A percentile compares a stretch with the other conserved stretches of the same genome.
These are phyloP conservation scores for Chondrus crispus DNA, from an alignment of 23 red algal species.

Conservation along the genomic window DNA sequence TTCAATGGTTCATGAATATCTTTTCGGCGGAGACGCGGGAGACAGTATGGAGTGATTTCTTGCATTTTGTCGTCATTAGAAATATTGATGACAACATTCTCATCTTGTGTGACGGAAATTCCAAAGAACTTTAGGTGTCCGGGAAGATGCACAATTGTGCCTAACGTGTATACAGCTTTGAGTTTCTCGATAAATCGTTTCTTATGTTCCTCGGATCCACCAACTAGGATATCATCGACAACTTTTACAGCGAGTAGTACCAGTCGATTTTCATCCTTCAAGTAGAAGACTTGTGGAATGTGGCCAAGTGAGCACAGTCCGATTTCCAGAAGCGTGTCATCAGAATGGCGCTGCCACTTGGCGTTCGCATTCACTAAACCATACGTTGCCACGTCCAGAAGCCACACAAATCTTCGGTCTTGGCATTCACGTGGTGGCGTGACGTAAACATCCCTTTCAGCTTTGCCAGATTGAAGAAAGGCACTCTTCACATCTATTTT, in stretches of 20 bases:
- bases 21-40: not conserved
- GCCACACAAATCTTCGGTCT: not conserved
- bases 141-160: not conserved
- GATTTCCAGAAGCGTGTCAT: not conserved
- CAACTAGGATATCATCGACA: not conserved
- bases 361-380: not conserved
- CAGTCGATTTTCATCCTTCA: not conserved
- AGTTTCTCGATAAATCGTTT: not conserved
- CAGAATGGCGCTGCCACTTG: not conserved
- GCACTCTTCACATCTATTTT: conserved; percentile 21
- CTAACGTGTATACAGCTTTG: not conserved
- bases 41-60: not conserved
- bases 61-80: not conserved
- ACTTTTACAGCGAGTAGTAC: not conserved
- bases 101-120: not conserved
- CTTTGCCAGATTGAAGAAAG: conserved; percentile 19
- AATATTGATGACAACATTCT: not conserved
- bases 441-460: conserved; percentile 16
- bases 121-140: not conserved
- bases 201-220: not conserved
- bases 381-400: not conserved
- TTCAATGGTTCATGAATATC: not conserved
- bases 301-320: not conserved
- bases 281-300: not conserved
- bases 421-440: not conserved